These are phyloP conservation scores for Beauveria bassiana DNA, from an alignment of 2,329 filamentous ascomycete genomes.

Conservation along the genomic window DNA sequence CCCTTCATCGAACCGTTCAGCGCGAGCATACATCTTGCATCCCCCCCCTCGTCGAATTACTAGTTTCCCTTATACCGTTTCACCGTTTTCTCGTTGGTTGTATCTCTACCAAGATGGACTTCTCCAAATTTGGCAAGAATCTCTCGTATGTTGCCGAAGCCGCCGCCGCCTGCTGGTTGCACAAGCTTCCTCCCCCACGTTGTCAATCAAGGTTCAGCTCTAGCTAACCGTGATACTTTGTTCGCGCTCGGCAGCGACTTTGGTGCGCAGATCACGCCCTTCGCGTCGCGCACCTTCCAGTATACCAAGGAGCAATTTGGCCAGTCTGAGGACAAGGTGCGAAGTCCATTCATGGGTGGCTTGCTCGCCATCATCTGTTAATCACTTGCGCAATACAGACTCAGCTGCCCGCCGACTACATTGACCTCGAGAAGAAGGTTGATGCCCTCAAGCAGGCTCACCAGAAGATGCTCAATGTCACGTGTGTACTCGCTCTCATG, in stretches of 20 bases:
- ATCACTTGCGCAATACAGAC: constrained; percentile 48
- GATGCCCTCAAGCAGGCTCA: constrained; percentile 96
- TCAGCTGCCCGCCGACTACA: constrained; percentile 92
- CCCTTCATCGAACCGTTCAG: constrained; percentile 14
- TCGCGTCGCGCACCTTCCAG: constrained; percentile 89
- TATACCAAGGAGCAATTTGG: constrained; percentile 97
- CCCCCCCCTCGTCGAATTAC: not conserved
- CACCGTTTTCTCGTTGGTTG: constrained; percentile 11
- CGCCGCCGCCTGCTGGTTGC: not conserved
- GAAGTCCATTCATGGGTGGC: constrained; percentile 7
- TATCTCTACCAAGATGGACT: constrained; percentile 40
- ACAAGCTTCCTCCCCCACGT: constrained; percentile 10
- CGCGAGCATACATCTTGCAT: not conserved
- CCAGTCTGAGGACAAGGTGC: constrained; percentile 85
- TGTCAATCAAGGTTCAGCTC: constrained; percentile 1
- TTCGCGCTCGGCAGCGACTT: constrained; percentile 34
- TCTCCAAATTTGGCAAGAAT: constrained; percentile 51
- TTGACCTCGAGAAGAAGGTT: constrained; percentile 96
- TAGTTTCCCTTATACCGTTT: not conserved
- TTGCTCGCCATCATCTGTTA: not conserved
- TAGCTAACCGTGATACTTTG: constrained; percentile 1
- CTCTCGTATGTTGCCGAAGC: constrained; percentile 38
- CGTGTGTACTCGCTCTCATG: constrained; percentile 50
- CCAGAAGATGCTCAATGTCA: constrained; percentile 94
- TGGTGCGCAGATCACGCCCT: constrained; percentile 82